A percentile compares a stretch with the other conserved stretches of the same genome.
phyloP scores from a whole-genome alignment of 176 grass and related monocot genomes.

The Avena eriantha region DNA sequence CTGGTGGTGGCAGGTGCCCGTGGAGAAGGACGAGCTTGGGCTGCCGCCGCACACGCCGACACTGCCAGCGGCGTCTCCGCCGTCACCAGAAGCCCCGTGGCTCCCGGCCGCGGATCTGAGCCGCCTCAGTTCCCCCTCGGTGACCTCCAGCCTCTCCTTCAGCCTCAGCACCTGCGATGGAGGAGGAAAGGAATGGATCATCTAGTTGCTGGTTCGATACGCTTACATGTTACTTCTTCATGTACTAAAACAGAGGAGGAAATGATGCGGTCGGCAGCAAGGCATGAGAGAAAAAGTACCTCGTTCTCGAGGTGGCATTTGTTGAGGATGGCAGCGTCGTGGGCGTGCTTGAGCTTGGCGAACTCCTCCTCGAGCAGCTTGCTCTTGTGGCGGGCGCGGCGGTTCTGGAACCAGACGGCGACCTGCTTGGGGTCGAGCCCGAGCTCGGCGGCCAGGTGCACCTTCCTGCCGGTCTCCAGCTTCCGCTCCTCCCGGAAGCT shows the following conservation, averaged over 20 bases:
- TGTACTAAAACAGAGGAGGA: background rate
- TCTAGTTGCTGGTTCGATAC: background rate
- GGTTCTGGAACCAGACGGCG: constrained; percentile 99
- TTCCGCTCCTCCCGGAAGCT: constrained; percentile 91
- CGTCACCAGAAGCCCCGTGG: constrained; percentile 39
- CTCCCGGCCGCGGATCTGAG: constrained; percentile 36
- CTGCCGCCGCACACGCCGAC: constrained; percentile 41
- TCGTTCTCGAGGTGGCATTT: constrained; percentile 99
- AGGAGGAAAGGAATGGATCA: constrained; percentile 20
- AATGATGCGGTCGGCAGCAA: background rate
- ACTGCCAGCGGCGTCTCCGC: constrained; percentile 18
- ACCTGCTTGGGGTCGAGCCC: constrained; percentile 96
- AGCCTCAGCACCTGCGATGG: constrained; percentile 70
- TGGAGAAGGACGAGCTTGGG: constrained; percentile 85
- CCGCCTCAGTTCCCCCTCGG: constrained; percentile 68
- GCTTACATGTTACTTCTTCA: background rate
- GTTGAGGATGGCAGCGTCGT: constrained; percentile 70
- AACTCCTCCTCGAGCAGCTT: constrained; percentile 98
- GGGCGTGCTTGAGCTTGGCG: constrained; percentile 78
- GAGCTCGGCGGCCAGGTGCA: constrained; percentile 78
- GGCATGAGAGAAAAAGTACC: constrained; percentile 33
- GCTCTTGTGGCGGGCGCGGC: constrained; percentile 91
- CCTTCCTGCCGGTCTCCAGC: constrained; percentile 89
- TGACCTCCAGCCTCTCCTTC: constrained; percentile 60
- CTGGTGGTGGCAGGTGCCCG: constrained; percentile 63